These are phyloP conservation scores for Tubosaeta brunneosetosa DNA, from an alignment of 768 basidiomycete genomes.

Conservation along the genomic window DNA sequence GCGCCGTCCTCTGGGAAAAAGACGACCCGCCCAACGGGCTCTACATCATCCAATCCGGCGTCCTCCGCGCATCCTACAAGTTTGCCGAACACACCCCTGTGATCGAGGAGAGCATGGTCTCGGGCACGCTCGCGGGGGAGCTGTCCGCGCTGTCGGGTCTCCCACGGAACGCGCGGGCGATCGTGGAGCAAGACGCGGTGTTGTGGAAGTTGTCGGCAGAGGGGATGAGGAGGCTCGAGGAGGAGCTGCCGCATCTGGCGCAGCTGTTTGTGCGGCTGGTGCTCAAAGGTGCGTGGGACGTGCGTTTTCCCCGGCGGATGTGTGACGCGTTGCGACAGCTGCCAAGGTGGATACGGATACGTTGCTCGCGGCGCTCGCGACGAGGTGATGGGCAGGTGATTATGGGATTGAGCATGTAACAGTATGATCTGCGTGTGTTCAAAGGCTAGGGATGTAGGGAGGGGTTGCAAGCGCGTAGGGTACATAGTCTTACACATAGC, in stretches of 20 bases:
- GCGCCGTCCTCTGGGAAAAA: constrained; percentile 67
- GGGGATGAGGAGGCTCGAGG: constrained; percentile 58
- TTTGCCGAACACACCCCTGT: constrained; percentile 64
- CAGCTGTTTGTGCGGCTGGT: constrained; percentile 61
- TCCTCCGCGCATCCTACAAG: constrained; percentile 76
- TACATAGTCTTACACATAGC: too few relatives aligned
- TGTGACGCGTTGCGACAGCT: constrained; percentile 31
- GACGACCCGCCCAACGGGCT: constrained; percentile 77
- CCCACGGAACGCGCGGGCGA: constrained; percentile 79
- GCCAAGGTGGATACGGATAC: constrained; percentile 65
- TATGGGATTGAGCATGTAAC: not conserved
- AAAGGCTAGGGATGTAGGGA: too few relatives aligned
- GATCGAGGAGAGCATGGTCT: constrained; percentile 89
- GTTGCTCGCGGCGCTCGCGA: constrained; percentile 52
- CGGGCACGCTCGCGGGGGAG: constrained; percentile 90
- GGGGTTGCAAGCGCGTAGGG: too few relatives aligned
- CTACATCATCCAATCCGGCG: constrained; percentile 85
- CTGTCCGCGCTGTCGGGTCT: constrained; percentile 77
- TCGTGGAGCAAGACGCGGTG: constrained; percentile 71
- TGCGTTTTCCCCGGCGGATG: not conserved
- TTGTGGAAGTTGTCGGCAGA: constrained; percentile 75
- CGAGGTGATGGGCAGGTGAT: constrained; percentile 22
- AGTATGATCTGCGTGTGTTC: constrained; percentile 3
- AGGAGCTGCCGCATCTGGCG: constrained; percentile 64
- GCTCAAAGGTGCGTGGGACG: constrained; percentile 57